Percentiles rank a stretch among this genome's conserved stretches.
Evolutionary conservation across 495 filamentous ascomycete genomes (phyloP).

Genomic region (Hypoxylon trugodes): DNA sequence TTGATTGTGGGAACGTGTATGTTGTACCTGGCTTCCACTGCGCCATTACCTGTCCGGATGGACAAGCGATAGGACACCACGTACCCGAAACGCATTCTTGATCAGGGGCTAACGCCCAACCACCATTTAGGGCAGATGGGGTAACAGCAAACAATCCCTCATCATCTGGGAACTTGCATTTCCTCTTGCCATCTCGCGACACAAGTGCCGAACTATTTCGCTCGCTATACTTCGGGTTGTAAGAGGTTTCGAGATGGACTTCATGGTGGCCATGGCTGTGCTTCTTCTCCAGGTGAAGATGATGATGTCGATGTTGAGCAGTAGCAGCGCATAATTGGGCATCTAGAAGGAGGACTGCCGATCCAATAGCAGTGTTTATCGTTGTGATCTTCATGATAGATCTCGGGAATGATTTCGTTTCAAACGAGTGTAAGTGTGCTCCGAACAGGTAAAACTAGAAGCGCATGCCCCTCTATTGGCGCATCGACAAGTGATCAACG

Average conservation of each 20-base stretch:
- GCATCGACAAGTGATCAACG: conserved; percentile 33
- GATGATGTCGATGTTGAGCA: conserved; percentile 46
- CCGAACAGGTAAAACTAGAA: conserved; percentile 11
- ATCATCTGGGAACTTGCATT: conserved; percentile 72
- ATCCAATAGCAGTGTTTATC: conserved; percentile 57
- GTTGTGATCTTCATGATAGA: conserved; percentile 58
- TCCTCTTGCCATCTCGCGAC: conserved; percentile 50
- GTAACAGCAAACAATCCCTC: conserved; percentile 75
- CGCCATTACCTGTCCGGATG: conserved; percentile 75
- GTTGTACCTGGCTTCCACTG: conserved; percentile 79
- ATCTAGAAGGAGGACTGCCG: conserved; percentile 55
- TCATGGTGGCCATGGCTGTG: conserved; percentile 31
- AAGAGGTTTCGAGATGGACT: conserved; percentile 21
- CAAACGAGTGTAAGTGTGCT: conserved; percentile 31
- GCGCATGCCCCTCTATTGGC: conserved; percentile 23
- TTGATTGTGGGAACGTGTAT: conserved; percentile 75
- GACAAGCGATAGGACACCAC: conserved; percentile 84
- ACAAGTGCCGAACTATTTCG: conserved; percentile 37
- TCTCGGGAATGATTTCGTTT: conserved; percentile 22
- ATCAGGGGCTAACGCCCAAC: conserved; percentile 86
- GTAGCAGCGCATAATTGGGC: conserved; percentile 44
- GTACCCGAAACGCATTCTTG: conserved; percentile 72
- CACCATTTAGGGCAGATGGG: conserved; percentile 70
- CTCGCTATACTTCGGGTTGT: conserved; percentile 34
- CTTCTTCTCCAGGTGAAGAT: conserved; percentile 45